A percentile compares a stretch with the other conserved stretches of the same genome.
Evolutionary conservation across 495 filamentous ascomycete genomes (phyloP).

Genomic region (Darksidea phi): DNA sequence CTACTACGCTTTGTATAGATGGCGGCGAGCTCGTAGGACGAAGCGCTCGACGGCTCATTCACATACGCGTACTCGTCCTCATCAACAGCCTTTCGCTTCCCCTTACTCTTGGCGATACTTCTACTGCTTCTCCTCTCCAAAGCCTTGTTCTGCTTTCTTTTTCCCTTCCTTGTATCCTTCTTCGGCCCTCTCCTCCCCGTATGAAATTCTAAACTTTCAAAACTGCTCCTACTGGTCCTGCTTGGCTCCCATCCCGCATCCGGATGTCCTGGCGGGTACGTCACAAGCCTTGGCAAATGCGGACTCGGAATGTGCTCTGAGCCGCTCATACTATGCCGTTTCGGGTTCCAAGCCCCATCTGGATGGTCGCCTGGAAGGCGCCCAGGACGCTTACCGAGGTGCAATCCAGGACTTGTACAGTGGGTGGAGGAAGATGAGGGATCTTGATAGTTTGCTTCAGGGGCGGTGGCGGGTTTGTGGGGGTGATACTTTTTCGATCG

Average conservation of each 20-base stretch:
- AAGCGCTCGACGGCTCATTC: too few species aligned
- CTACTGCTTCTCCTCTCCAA: not conserved
- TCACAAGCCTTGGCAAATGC: not conserved
- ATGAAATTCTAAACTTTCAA: not conserved
- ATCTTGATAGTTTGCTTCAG: not conserved
- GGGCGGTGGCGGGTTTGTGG: not conserved
- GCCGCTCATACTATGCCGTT: not conserved
- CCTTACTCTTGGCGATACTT: not conserved
- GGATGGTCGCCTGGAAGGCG: not conserved
- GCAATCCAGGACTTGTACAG: not conserved
- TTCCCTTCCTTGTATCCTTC: not conserved
- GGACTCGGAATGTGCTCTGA: not conserved
- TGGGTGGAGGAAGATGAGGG: not conserved
- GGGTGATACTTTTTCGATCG: not conserved
- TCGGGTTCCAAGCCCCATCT: conserved; percentile 1
- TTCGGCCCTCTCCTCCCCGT: not conserved
- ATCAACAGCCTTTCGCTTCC: too few species aligned
- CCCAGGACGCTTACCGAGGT: not conserved
- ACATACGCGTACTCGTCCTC: too few species aligned
- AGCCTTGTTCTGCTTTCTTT: not conserved
- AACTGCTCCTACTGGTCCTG: not conserved
- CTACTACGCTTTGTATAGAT: too few species aligned
- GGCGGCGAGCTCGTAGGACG: too few species aligned
- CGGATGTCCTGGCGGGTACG: not conserved
- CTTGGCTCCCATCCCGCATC: not conserved